These are phyloP conservation scores for Exophiala xenobiotica DNA, from an alignment of 2,329 filamentous ascomycete genomes.

Conservation along the genomic window DNA sequence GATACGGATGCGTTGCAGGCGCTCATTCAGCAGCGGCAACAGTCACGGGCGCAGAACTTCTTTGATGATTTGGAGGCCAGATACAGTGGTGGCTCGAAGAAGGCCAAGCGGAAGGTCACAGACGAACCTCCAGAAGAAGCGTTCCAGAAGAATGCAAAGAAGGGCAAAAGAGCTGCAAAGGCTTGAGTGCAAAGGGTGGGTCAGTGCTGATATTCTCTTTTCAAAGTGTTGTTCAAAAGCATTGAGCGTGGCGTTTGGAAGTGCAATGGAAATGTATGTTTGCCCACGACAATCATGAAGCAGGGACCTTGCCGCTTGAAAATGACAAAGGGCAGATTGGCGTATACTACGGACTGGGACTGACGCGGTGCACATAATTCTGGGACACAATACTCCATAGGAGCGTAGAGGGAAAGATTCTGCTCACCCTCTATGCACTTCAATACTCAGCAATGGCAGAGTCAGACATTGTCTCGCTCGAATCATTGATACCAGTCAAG, in stretches of 20 bases:
- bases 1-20: conserved; percentile 60
- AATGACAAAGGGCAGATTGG: not conserved
- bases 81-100: conserved; percentile 51
- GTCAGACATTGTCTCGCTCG: too few species aligned
- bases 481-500: too few species aligned
- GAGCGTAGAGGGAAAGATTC: too few species aligned
- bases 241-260: conserved; percentile 11
- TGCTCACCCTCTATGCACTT: too few species aligned
- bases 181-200: too few species aligned
- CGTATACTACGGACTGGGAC: not conserved
- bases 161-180: conserved; percentile 22
- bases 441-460: too few species aligned
- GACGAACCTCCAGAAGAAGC: conserved; percentile 65
- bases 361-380: not conserved
- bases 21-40: conserved; percentile 41
- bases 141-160: conserved; percentile 49
- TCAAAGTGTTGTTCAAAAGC: too few species aligned
- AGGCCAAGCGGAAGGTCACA: conserved; percentile 48
- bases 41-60: conserved; percentile 58
- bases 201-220: too few species aligned
- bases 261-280: not conserved
- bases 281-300: not conserved
- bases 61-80: conserved; percentile 75
- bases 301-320: not conserved
- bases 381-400: not conserved